phyloP scores from a whole-genome alignment of 2,329 filamentous ascomycete species.

The Penicillium sp. region DNA sequence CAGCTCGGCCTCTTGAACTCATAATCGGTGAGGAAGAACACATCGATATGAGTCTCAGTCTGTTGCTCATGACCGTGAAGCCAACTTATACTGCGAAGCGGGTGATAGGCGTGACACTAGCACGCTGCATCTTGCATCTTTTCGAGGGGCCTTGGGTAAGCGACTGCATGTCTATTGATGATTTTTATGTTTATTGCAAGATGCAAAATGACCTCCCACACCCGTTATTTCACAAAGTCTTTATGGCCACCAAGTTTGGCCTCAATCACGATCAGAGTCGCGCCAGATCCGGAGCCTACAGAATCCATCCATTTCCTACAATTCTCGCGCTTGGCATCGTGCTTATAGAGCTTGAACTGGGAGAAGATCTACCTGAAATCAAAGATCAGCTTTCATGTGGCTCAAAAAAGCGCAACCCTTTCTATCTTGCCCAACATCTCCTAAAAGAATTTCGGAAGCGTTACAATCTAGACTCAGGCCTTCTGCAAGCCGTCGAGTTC shows the following conservation, averaged over 20 bases:
- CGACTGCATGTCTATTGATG: slow-evolving; percentile 5
- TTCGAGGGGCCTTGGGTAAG: slow-evolving; percentile 14
- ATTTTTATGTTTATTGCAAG: slow-evolving; percentile 12
- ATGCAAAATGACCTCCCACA: slow-evolving; percentile 8
- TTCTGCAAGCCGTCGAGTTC: slow-evolving; percentile 11
- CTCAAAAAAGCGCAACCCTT: neutral
- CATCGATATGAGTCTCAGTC: neutral
- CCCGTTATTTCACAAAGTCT: slow-evolving; percentile 16
- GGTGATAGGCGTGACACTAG: slow-evolving; percentile 14
- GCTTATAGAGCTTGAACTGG: slow-evolving; percentile 13
- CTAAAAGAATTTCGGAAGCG: slow-evolving; percentile 6
- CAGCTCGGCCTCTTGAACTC: slow-evolving; percentile 8
- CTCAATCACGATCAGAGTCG: too few species aligned
- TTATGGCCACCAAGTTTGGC: neutral
- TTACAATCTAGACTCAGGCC: slow-evolving; percentile 11
- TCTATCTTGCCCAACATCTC: slow-evolving; percentile 6
- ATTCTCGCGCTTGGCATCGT: slow-evolving; percentile 18
- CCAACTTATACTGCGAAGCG: slow-evolving; percentile 15
- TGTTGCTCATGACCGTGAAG: slow-evolving; percentile 8
- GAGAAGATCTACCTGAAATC: slow-evolving; percentile 9
- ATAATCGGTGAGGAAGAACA: slow-evolving; percentile 7
- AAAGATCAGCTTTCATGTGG: slow-evolving; percentile 3
- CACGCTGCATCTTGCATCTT: slow-evolving; percentile 12
- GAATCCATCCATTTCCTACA: slow-evolving; percentile 14
- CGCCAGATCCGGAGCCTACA: neutral